phyloP scores from a whole-genome alignment of 2,329 filamentous ascomycete species.

The Pseudogymnoascus sp. region DNA sequence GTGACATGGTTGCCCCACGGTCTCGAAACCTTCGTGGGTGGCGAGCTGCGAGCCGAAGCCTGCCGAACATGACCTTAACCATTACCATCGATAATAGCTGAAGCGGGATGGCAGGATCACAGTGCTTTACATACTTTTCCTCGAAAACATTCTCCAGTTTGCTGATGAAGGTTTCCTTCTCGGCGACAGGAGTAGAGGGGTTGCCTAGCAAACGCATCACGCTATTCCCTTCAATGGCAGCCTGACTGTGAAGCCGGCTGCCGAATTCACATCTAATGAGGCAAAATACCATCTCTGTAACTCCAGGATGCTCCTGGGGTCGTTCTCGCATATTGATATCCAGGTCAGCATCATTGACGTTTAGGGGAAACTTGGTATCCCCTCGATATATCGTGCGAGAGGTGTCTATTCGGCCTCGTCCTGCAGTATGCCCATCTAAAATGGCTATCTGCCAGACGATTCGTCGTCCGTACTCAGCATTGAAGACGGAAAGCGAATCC shows the following conservation, averaged over 20 bases:
- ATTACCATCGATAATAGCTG: constrained; percentile 28
- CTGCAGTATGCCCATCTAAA: constrained; percentile 48
- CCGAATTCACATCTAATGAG: constrained; percentile 29
- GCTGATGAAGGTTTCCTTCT: constrained; percentile 25
- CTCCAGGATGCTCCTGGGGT: constrained; percentile 33
- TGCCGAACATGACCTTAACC: constrained; percentile 24
- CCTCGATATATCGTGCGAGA: constrained; percentile 36
- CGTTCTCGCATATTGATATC: constrained; percentile 35
- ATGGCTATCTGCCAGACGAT: constrained; percentile 57
- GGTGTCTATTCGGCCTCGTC: constrained; percentile 43
- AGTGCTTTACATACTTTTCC: constrained; percentile 34
- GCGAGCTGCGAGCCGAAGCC: constrained; percentile 28
- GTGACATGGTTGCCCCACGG: constrained; percentile 24
- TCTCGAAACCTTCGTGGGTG: constrained; percentile 27
- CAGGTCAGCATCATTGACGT: constrained; percentile 47
- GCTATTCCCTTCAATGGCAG: not conserved
- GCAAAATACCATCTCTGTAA: constrained; percentile 39
- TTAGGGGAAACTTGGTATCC: constrained; percentile 42
- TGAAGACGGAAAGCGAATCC: constrained; percentile 37
- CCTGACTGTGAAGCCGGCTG: not conserved
- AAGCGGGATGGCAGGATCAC: constrained; percentile 34
- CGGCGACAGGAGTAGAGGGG: constrained; percentile 2
- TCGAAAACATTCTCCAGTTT: constrained; percentile 30
- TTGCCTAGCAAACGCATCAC: not conserved
- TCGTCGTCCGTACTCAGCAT: constrained; percentile 51